A percentile compares a stretch with the other conserved stretches of the same genome.
Evolutionary conservation across 805 yeast genomes (phyloP).

Genomic region (Myxozyma melibiosi): DNA sequence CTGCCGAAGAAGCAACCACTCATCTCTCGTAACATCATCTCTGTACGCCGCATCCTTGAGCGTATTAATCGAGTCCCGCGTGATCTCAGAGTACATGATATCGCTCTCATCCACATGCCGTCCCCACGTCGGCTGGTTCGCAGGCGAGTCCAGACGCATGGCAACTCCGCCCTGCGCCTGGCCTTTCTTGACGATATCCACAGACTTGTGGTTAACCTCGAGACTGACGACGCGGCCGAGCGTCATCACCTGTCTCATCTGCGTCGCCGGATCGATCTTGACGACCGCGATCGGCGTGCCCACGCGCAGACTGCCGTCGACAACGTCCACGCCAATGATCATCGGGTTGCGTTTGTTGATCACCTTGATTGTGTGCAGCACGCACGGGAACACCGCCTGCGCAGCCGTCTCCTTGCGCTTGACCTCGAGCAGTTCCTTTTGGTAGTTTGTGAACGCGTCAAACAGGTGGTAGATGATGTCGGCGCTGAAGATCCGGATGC

Average conservation of each 20-base stretch:
- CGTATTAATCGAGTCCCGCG: conserved; percentile 92
- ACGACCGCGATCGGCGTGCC: conserved; percentile 98
- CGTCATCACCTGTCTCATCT: conserved; percentile 63
- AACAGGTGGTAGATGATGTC: conserved; percentile 96
- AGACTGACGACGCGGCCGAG: conserved; percentile 90
- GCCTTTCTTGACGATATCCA: conserved; percentile 81
- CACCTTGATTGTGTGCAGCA: conserved; percentile 88
- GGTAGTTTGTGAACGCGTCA: conserved; percentile 92
- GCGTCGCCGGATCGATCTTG: conserved; percentile 81
- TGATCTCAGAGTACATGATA: conserved; percentile 80
- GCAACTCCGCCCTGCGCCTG: conserved; percentile 98
- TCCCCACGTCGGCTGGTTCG: conserved; percentile 96
- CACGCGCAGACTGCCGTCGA: conserved; percentile 82
- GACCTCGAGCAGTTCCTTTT: conserved; percentile 79
- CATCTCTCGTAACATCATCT: conserved; percentile 89
- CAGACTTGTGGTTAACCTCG: conserved; percentile 92
- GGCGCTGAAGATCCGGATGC: conserved; percentile 89
- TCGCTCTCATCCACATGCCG: conserved; percentile 97
- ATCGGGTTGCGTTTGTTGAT: conserved; percentile 98
- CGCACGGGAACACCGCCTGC: conserved; percentile 93
- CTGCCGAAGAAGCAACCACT: conserved; percentile 89
- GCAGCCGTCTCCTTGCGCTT: conserved; percentile 87
- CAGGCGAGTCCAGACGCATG: conserved; percentile 90
- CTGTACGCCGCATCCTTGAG: conserved; percentile 98
- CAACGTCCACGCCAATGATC: conserved; percentile 98